Evolutionary conservation across 2,329 filamentous ascomycete species (phyloP), one percentile per base, ranked within the genome.

Genomic region (Madurella fahalii): DNA sequence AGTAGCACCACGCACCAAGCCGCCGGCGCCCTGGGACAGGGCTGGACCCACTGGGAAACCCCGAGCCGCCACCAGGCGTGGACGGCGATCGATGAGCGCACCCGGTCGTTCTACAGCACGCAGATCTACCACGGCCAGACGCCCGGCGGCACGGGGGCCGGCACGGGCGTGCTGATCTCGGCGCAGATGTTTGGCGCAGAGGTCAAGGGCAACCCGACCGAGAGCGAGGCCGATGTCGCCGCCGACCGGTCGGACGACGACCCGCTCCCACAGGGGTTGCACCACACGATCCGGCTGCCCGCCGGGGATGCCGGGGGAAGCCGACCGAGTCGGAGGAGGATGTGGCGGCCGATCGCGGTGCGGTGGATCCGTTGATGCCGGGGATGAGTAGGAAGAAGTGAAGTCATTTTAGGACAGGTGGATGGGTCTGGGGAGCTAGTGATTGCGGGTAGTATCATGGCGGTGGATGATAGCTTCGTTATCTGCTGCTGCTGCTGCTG

Each of bases 161-260:
- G 44, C 43, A 56, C 50, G 16, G 53, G 54, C 34, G 51, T 54
- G 39, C 5, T 8, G 11, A 45, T 56, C 34, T 25, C 48, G 9
- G 48, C 56, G 40, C 49, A 57, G 18, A 51, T 49, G 45, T 59
- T 55, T 41, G 59, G 61, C 49, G 25, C 50, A 39, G 63, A 62
- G 40, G 54, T 64, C 41, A 60, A 63, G 46, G 57, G 47, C 43
- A 63, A 64, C 44, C 61, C 63, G 37, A 64, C 61, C 37, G 58
- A 63, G 54, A 61, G 58, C 57, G 63, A 64, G 52, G 63, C 58
- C 1, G 54, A 63, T 43, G 63, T 64, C 2, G 59, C 54, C 9
- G 63, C 63, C 2, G 63, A 65, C 44, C 54, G 63, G 30, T 55
- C 46, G 5, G 63, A 64, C 7, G 44, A 49, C 7, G 63, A 65